Conservation (phyloP, 768 basidiomycete genomes). For the Agrocybe pediades region DNA sequence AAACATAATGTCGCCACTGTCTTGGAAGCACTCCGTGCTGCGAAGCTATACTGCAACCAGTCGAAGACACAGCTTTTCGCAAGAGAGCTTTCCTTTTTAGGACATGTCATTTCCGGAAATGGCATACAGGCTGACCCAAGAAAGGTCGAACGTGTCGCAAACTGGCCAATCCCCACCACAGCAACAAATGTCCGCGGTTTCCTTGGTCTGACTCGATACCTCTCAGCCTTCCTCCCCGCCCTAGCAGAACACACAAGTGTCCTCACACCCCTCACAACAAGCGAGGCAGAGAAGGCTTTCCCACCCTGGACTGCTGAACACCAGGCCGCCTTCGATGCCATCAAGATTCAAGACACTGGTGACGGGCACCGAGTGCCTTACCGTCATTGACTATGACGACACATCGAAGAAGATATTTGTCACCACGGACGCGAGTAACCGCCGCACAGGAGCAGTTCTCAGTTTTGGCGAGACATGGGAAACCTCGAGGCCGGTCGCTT, state of each 20-base stretch:
- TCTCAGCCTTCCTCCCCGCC: conserved; percentile 11
- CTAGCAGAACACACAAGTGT: conserved; percentile 7
- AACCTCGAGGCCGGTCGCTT: conserved; percentile 30
- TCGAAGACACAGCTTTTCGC: conserved; percentile 11
- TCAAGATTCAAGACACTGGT: conserved; percentile 29
- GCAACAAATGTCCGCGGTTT: conserved; percentile 14
- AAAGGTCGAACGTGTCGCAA: conserved; percentile 25
- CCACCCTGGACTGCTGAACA: conserved; percentile 11
- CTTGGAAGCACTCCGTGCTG: conserved; percentile 18
- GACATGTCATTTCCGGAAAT: conserved; percentile 35
- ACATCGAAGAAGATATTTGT: conserved; percentile 26
- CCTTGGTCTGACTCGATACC: conserved; percentile 17
- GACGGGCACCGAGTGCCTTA: conserved; percentile 12
- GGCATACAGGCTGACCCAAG: conserved; percentile 24
- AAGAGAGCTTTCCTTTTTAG: conserved; percentile 28
- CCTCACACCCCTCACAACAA: neutral
- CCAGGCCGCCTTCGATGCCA: too few relatives aligned
- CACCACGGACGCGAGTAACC: conserved; percentile 31
- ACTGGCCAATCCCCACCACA: conserved; percentile 25
- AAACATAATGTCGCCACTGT: conserved; percentile 20
- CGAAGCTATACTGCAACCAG: neutral
- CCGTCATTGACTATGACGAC: conserved; percentile 19
- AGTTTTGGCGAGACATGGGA: conserved; percentile 32
- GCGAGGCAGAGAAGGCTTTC: conserved; percentile 9
- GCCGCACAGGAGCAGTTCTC: conserved; percentile 27